A percentile compares a stretch with the other conserved stretches of the same genome.
These are phyloP conservation scores for Solanum virginianum DNA, from an alignment of 257 asterid genomes.

Conservation along the genomic window DNA sequence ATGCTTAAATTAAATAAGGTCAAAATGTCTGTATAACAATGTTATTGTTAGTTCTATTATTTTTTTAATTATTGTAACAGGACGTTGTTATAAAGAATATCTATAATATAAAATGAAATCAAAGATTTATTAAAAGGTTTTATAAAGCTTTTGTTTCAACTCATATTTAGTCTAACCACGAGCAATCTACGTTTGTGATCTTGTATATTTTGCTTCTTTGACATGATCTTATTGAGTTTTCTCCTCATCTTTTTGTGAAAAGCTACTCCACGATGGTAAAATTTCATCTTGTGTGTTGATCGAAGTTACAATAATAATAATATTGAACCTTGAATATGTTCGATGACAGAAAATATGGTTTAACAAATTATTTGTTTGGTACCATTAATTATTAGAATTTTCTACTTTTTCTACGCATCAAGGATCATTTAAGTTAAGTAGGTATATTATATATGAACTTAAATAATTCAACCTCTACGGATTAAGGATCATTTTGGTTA, in stretches of 20 bases:
- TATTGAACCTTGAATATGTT: no score
- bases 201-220: no score
- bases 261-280: no score
- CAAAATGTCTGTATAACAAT: background rate
- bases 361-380: background rate
- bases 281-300: no score
- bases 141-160: no score
- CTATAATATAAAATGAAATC: background rate
- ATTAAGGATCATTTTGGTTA: background rate
- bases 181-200: no score
- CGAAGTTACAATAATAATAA: no score
- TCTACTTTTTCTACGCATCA: background rate
- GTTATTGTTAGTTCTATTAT: background rate
- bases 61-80: background rate
- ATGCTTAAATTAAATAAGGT: background rate
- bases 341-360: background rate
- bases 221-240: no score
- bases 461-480: background rate
- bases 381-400: background rate
- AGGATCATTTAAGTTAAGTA: no score
- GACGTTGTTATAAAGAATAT: background rate
- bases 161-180: no score
- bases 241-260: no score
- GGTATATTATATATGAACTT: background rate
- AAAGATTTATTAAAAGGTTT: no score